Evolutionary conservation across 768 basidiomycete genomes (phyloP), one percentile per base, ranked within the genome.

Genomic region (Amanita pseudoporphyria): DNA sequence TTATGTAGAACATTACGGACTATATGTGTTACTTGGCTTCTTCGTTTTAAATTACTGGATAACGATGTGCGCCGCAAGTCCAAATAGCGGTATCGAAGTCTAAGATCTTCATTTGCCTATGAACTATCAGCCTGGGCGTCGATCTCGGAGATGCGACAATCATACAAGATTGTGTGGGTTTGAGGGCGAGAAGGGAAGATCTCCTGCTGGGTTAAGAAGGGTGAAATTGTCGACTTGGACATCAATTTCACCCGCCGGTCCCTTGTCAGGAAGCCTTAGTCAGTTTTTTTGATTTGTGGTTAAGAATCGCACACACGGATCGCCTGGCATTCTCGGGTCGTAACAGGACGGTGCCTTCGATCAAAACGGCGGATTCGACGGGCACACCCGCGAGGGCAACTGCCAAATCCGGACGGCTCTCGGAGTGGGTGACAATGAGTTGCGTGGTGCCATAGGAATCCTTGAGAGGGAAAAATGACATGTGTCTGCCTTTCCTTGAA

Each of bases 391-490:
- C 73, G 54, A 93, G 76, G 33, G 40, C n/a, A 30, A 64, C 54
- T 19, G 69, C 60, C 44, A 76, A 63, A 51, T 61, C 56, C 49
- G 56, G 52, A 53, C 54, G 56, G 51, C 58, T 57, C 54, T 64
- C 55, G 54, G 69, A 59, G 56, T 78, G 74, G 60, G 77, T 66
- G 38, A 79, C 74, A 61, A 90, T 75, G 52, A 97, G 81, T 65
- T 97, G 93, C 2, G 84, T 78, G 0, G 74, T 78, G 31, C 88
- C 87, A 55, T 74, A 74, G 37, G 82, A 73, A 65, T 94, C 92
- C 59, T 79, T 85, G 62, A 96, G 76, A 28, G 82, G 83, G 69
- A 86, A 90, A 71, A 97, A 97, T 50, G 87, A 87, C 57, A 92
- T 67, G 45, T 65, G 67, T 64, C 79, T 82, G 48, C 82, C 72